Base-by-base conservation (phyloP, 2,329 filamentous ascomycete species). In the Penicillium sp. region DNA sequence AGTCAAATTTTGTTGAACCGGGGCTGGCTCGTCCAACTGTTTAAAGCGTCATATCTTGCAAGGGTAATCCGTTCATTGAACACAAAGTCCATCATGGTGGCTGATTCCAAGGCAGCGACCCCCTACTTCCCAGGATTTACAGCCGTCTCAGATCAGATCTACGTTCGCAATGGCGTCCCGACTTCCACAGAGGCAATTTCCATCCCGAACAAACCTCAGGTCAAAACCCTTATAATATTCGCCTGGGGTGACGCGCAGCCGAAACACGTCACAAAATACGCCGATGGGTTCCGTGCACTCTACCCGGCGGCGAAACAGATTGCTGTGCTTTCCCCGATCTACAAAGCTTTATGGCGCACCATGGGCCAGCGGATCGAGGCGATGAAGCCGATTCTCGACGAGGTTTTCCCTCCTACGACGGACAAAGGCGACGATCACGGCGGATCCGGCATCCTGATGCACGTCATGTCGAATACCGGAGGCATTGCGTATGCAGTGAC, bases 391-490 rank as follows among this genome's bases (percentile, higher is more conserved):
- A 9, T 56, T 3, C n/a, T 61, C 8, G 44, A 29, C 17, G 52
- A 46, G 6, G 13, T 23, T 1, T 61, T 51, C 41, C 50, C 50
- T 1, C 15, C 30, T 7, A 19, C 23, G 19, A n/a, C 26, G 3
- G 17, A 11, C 1, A 38, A 49, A 3, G 7, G 6, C 3, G 48
- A 38, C n/a, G 35, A 35, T 1, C 26, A 47, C 23, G 47, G 17
- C 2, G 30, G 30, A 1, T 45, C 35, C 3, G 35, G 35, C 11
- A 13, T 61, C 15, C 23, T 61, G 17, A 13, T 51, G 0, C 58
- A 61, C 7, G 52, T 56, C 46, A 61, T 61, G 58, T 61, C 58
- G 1, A 56, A 56, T n/a, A 61, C 58, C 3, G 58, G 58, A 1
- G 58, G 51, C 1, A 61, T 61, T 11, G 38, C 31, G 5, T 61